These are phyloP conservation scores for Coniferiporia sulphurascens DNA, from an alignment of 1,284 basidiomycete species.

Conservation along the genomic window DNA sequence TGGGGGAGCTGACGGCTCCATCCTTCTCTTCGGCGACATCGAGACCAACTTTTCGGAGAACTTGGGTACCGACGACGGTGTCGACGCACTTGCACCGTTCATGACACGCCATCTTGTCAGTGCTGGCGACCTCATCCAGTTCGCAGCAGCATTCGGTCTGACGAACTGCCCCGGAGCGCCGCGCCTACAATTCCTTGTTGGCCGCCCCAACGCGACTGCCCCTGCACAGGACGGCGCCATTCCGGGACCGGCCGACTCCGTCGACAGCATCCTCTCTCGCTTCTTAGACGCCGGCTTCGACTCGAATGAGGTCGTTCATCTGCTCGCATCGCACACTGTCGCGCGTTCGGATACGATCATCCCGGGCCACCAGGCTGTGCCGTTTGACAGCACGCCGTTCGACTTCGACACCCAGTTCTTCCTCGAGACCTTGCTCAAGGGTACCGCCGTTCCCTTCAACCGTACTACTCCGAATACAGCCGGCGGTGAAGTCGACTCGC, in stretches of 20 bases:
- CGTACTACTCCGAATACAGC: conserved; percentile 7
- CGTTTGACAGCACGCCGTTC: conserved; percentile 22
- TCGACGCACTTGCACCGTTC: conserved; percentile 26
- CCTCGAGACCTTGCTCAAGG: conserved; percentile 19
- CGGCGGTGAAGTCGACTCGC: conserved; percentile 15
- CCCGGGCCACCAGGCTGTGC: conserved; percentile 12
- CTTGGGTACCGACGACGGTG: conserved; percentile 27
- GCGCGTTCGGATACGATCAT: conserved; percentile 20
- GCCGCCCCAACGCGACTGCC: conserved; percentile 23
- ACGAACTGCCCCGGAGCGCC: conserved; percentile 30
- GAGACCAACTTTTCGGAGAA: conserved; percentile 25
- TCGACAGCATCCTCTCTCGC: conserved; percentile 27
- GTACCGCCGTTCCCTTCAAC: conserved; percentile 17
- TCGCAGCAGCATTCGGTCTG: conserved; percentile 28
- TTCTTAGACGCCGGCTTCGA: conserved; percentile 25
- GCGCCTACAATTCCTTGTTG: conserved; percentile 25
- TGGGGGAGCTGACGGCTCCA: conserved; percentile 14
- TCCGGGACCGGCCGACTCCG: conserved; percentile 27
- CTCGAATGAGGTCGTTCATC: conserved; percentile 28
- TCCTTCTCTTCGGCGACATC: conserved; percentile 8
- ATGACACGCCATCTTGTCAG: conserved; percentile 24
- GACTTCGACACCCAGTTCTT: conserved; percentile 22
- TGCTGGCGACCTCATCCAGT: conserved; percentile 28
- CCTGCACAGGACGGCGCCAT: conserved; percentile 27
- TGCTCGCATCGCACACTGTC: conserved; percentile 22